Evolutionary conservation across 2,329 filamentous ascomycete species (phyloP).

Genomic region (Ophiostoma angusticollis): DNA sequence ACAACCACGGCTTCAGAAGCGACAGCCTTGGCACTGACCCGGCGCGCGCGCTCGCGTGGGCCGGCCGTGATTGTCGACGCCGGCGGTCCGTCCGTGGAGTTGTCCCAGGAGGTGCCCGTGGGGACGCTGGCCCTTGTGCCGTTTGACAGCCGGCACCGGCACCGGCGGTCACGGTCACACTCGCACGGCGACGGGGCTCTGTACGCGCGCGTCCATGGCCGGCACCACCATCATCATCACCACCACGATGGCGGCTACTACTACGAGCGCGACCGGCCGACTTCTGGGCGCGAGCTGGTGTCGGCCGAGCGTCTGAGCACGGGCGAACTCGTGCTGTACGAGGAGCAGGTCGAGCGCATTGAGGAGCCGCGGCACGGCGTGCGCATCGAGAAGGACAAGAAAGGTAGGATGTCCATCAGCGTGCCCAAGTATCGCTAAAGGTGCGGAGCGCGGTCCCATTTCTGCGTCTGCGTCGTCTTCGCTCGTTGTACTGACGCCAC

Average conservation of each 20-base stretch:
- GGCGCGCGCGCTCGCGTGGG: slow-evolving; percentile 16
- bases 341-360: slow-evolving; percentile 44
- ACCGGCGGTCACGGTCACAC: slow-evolving; percentile 16
- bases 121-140: slow-evolving; percentile 31
- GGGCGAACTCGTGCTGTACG: slow-evolving; percentile 51
- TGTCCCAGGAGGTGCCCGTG: slow-evolving; percentile 22
- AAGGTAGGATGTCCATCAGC: slow-evolving; percentile 89
- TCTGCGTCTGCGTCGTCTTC: slow-evolving; percentile 7
- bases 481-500: background rate
- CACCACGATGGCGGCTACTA: slow-evolving; percentile 54
- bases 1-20: slow-evolving; percentile 14
- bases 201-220: slow-evolving; percentile 51
- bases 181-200: slow-evolving; percentile 48
- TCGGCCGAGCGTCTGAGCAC: slow-evolving; percentile 44
- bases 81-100: slow-evolving; percentile 19
- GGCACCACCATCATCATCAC: slow-evolving; percentile 48
- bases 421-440: slow-evolving; percentile 55
- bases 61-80: slow-evolving; percentile 31
- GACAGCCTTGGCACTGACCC: background rate
- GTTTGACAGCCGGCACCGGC: slow-evolving; percentile 15
- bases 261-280: slow-evolving; percentile 40
- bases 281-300: slow-evolving; percentile 38
- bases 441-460: slow-evolving; percentile 32
- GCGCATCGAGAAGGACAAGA: slow-evolving; percentile 76
- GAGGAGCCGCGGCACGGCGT: slow-evolving; percentile 43